A percentile compares a stretch with the other conserved stretches of the same genome.
These are phyloP conservation scores for Porcisia deanei DNA, from an alignment of 208 protist species.

Conservation along the genomic window DNA sequence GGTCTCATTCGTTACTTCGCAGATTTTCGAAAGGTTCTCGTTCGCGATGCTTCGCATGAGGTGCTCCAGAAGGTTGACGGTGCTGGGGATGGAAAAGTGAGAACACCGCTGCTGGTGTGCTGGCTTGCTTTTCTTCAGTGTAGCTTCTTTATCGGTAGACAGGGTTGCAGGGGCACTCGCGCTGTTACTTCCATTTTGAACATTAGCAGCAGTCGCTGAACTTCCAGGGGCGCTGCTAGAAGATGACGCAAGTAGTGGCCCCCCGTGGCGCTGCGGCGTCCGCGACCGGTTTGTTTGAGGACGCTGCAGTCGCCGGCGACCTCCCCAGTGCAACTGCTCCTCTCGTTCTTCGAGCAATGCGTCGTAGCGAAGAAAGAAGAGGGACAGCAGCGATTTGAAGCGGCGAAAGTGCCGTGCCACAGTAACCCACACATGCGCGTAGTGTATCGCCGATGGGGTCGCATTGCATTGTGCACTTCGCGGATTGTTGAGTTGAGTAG, in stretches of 20 bases:
- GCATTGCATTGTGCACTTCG: background rate
- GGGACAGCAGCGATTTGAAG: slow-evolving; percentile 49
- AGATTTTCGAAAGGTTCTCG: slow-evolving; percentile 15
- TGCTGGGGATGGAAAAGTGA: slow-evolving; percentile 9
- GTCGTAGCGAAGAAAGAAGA: slow-evolving; percentile 40
- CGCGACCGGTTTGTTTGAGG: background rate
- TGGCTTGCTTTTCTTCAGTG: background rate
- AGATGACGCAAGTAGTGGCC: slow-evolving; percentile 3
- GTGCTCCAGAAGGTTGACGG: slow-evolving; percentile 11
- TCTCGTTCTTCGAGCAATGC: slow-evolving; percentile 24
- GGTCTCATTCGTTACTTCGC: slow-evolving; percentile 7
- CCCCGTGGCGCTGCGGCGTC: slow-evolving; percentile 7
- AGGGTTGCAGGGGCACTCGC: background rate
- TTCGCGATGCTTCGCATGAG: slow-evolving; percentile 21
- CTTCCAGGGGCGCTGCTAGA: slow-evolving; percentile 1
- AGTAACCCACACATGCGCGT: slow-evolving; percentile 22
- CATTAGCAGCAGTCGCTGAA: background rate
- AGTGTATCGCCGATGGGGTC: background rate
- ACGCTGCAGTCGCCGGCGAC: background rate
- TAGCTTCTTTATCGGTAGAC: background rate
- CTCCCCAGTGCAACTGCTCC: slow-evolving; percentile 16
- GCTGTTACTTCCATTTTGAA: background rate
- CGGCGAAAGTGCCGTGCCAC: slow-evolving; percentile 61
- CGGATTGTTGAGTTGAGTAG: background rate
- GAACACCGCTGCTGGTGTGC: background rate